Evolutionary conservation across 306 rosid species (phyloP), one percentile per base, ranked within the genome.

Genomic region (Malus orientalis): DNA sequence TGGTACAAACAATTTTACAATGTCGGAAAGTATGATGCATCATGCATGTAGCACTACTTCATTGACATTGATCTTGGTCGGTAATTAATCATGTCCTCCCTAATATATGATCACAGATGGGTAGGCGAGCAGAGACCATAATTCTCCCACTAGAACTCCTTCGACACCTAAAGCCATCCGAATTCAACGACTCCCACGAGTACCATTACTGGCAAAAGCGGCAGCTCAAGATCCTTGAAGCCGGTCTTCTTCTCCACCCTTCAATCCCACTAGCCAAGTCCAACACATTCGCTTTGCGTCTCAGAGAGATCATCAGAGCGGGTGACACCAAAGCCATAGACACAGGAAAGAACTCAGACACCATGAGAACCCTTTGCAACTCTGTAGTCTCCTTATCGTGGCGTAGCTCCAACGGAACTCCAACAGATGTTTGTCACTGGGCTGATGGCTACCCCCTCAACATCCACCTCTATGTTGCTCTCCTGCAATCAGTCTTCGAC

Each of bases 371-470:
- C 42, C 97, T 95, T 19, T 82, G 85, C 86, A 95, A 95, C 62
- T 87, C 99, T 1, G 93, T 91, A 1, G 99, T 92, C 40, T 95
- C 99, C 15, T 79, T 95, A 18, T 86, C 99, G 1, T 95, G 99
- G 99, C 85, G 97, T 30, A 88, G 93, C 73, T 42, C 85, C 55
- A 88, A 85, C n/a, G 96, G 97, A 3, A 83, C 83, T 19, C 90
- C 97, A 5, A 79, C 97, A 29, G 98, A 95, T 69, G 86, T 90
- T n/a, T 91, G 98, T 25, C 99, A 92, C 40, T 95, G 99, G 98
- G 98, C 95, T 16, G 97, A 95, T 71, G 99, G 99, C 7, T 92
- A 74, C 82, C 99, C 99, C 29, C 45, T 95, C 69, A 95, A 88
- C 88, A 65, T 91, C 67, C 90, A 89, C 76, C 57, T 95, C 73